These are phyloP conservation scores for Stentor roeselii DNA, from an alignment of 73 alveolate genomes.

Conservation along the genomic window DNA sequence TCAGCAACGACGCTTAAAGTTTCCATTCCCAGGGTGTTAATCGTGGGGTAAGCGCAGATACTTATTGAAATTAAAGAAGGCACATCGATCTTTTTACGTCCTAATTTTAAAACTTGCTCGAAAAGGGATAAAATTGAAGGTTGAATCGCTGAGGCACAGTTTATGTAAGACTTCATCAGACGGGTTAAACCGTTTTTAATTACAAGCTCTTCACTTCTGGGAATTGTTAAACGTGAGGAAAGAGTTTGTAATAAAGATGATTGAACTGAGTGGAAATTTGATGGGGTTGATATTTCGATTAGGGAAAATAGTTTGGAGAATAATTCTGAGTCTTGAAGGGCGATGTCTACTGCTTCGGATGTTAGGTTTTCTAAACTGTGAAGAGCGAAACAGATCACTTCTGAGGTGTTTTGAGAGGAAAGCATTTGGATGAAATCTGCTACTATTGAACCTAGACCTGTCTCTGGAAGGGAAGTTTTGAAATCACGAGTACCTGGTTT, in stretches of 20 bases:
- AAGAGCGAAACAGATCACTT: slow-evolving; percentile 70
- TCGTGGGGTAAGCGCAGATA: slow-evolving; percentile 46
- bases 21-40: slow-evolving; percentile 64
- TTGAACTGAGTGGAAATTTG: slow-evolving; percentile 51
- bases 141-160: slow-evolving; percentile 55
- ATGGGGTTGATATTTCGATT: slow-evolving; percentile 59
- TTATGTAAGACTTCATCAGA: slow-evolving; percentile 59
- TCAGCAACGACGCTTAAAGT: slow-evolving; percentile 62
- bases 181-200: slow-evolving; percentile 57
- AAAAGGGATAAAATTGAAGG: slow-evolving; percentile 43
- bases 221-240: slow-evolving; percentile 59
- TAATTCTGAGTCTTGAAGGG: slow-evolving; percentile 64
- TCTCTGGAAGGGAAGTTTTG: background rate
- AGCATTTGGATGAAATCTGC: slow-evolving; percentile 70
- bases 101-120: slow-evolving; percentile 45
- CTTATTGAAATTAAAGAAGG: slow-evolving; percentile 58
- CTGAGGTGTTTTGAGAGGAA: slow-evolving; percentile 60
- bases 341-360: slow-evolving; percentile 52
- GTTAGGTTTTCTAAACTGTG: slow-evolving; percentile 64
- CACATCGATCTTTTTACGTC: slow-evolving; percentile 64
- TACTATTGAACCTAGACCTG: slow-evolving; percentile 23
- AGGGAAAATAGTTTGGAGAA: slow-evolving; percentile 47
- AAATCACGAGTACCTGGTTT: too few relatives aligned
- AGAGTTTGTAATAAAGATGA: slow-evolving; percentile 50
- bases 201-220: slow-evolving; percentile 62